Percentiles rank a stretch among this genome's conserved stretches.
Conservation (phyloP, 805 yeast species). For the Ogataea corticis region DNA sequence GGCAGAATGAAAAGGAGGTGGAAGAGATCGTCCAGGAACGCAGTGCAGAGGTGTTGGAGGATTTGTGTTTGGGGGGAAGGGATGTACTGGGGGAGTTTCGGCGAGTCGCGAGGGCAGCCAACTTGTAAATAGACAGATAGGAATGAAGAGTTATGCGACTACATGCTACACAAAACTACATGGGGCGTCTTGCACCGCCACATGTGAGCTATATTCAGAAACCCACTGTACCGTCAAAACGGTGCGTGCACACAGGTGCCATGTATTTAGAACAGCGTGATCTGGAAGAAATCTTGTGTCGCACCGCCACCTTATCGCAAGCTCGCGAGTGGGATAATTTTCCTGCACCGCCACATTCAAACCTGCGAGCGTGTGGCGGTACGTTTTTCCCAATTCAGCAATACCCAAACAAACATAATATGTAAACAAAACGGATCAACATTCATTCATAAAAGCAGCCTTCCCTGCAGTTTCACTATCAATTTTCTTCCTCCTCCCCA, state of each 20-base stretch:
- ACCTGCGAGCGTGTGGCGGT: constrained; percentile 9
- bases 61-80: constrained; percentile 32
- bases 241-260: no score
- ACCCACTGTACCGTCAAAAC: no score
- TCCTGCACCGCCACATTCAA: no score
- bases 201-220: no score
- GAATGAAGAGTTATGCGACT: background rate
- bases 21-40: constrained; percentile 43
- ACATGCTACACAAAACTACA: no score
- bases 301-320: no score
- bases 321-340: no score
- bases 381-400: constrained; percentile 13
- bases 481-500: constrained; percentile 3
- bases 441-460: background rate
- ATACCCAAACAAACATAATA: constrained; percentile 14
- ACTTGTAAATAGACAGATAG: background rate
- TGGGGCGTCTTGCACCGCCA: background rate
- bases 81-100: constrained; percentile 20
- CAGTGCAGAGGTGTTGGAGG: constrained; percentile 35
- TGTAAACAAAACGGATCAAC: constrained; percentile 18
- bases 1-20: constrained; percentile 40
- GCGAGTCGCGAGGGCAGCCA: no score
- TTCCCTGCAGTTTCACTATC: no score
- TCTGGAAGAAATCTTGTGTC: no score
- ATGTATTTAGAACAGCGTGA: no score